Evolutionary conservation across 2,329 filamentous ascomycete genomes (phyloP).

Genomic region (Dothistroma pini): DNA sequence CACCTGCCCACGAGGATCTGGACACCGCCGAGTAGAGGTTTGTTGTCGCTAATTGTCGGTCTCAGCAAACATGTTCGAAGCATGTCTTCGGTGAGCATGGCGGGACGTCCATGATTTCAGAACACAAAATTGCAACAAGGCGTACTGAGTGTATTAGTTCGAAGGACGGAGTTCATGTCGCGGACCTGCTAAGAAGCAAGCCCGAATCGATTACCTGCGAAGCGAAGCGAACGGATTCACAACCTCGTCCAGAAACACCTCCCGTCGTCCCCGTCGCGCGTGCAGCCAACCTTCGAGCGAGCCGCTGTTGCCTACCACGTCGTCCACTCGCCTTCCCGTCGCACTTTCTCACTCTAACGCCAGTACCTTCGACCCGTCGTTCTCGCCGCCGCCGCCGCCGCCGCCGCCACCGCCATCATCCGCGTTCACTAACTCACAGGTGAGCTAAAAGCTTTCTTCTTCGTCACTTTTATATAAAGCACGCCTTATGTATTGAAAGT

Average conservation of each 20-base stretch:
- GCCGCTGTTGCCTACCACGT: not conserved
- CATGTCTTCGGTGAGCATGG: not conserved
- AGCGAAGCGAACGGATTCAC: constrained; percentile 3
- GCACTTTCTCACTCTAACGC: not conserved
- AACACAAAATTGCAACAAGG: not conserved
- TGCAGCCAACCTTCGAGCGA: not conserved
- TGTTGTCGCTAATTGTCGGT: not conserved
- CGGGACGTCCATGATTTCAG: not conserved
- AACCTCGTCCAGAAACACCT: not conserved
- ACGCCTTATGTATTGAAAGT: not conserved
- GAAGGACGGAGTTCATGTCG: not conserved
- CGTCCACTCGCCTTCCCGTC: not conserved
- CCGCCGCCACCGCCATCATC: not conserved
- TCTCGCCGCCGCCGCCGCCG: not conserved
- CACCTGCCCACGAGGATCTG: constrained; percentile 85
- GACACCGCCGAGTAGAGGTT: constrained; percentile 76
- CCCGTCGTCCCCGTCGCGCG: not conserved
- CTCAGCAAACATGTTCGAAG: not conserved
- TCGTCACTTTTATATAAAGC: not conserved
- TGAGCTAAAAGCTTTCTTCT: not conserved
- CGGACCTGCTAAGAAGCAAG: not conserved
- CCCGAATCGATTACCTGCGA: constrained; percentile 1
- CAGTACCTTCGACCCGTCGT: not conserved
- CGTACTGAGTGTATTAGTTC: constrained; percentile 8
- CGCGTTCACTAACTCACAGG: not conserved